Percentiles rank a stretch among this genome's conserved stretches.
Evolutionary conservation across 1,139 yeast species (phyloP).

Genomic region (Kodamaea derodonti): DNA sequence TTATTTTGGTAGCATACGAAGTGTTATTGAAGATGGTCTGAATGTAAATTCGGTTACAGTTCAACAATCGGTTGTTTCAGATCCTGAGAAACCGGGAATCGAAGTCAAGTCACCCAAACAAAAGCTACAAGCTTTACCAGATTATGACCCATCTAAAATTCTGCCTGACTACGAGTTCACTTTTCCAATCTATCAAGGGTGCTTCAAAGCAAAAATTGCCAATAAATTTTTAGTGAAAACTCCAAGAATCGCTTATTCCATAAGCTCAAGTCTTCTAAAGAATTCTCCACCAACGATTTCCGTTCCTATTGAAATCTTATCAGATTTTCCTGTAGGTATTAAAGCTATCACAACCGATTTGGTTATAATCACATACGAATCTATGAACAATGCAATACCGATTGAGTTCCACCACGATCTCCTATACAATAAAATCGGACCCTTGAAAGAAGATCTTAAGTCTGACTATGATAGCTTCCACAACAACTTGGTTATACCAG

Average conservation of each 20-base stretch:
- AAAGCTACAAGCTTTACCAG: neutral
- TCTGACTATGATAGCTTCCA: constrained; percentile 24
- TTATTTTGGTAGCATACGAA: neutral
- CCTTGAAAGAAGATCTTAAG: constrained; percentile 7
- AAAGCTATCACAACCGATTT: constrained; percentile 15
- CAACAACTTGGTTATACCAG: constrained; percentile 21
- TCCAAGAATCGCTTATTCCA: constrained; percentile 23
- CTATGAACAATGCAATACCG: constrained; percentile 18
- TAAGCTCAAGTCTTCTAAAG: constrained; percentile 27
- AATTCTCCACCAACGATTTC: neutral
- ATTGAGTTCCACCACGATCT: constrained; percentile 21
- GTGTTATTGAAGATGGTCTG: neutral
- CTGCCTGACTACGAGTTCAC: constrained; percentile 3
- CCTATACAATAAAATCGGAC: constrained; percentile 13
- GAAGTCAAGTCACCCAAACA: neutral
- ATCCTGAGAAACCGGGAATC: neutral
- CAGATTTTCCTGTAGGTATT: constrained; percentile 12
- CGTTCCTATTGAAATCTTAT: constrained; percentile 25
- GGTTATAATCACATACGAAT: constrained; percentile 17
- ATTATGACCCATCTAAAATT: neutral
- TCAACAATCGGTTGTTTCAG: neutral
- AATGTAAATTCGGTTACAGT: neutral
- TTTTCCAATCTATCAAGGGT: constrained; percentile 13
- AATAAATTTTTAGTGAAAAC: constrained; percentile 22
- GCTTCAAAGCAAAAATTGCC: constrained; percentile 11